Evolutionary conservation across 805 yeast species (phyloP).

Genomic region (Saccharomycopsis fodiens): DNA sequence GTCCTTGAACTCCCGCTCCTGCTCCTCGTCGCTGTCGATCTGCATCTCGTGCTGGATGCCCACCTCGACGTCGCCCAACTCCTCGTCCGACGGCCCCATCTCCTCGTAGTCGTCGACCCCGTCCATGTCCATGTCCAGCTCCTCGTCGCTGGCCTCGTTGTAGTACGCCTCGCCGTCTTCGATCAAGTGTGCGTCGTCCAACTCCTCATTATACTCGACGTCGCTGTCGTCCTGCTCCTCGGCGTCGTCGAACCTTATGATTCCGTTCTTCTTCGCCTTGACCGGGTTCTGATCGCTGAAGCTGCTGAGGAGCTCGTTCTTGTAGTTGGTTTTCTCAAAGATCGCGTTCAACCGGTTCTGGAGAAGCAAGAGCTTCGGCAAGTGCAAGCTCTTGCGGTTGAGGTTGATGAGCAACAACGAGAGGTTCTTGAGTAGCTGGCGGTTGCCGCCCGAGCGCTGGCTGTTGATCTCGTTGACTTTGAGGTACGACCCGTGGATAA

Average conservation of each 20-base stretch:
- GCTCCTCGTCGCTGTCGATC: slow-evolving; percentile 25
- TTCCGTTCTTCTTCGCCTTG: slow-evolving; percentile 27
- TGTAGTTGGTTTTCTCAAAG: slow-evolving; percentile 42
- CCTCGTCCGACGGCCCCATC: slow-evolving; percentile 15
- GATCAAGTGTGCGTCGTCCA: slow-evolving; percentile 39
- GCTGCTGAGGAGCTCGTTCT: slow-evolving; percentile 41
- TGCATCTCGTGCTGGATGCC: slow-evolving; percentile 21
- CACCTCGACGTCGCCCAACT: slow-evolving; percentile 20
- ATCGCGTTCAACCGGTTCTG: slow-evolving; percentile 77
- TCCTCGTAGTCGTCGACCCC: slow-evolving; percentile 30
- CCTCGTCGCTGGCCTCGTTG: slow-evolving; percentile 30
- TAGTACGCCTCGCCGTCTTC: slow-evolving; percentile 42
- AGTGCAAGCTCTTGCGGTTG: slow-evolving; percentile 52
- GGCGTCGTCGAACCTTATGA: slow-evolving; percentile 25
- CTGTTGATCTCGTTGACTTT: slow-evolving; percentile 41
- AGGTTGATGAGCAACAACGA: slow-evolving; percentile 50
- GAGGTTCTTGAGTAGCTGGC: slow-evolving; percentile 42
- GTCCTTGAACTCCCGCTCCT: slow-evolving; percentile 24
- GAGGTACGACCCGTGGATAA: slow-evolving; percentile 71
- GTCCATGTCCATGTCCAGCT: slow-evolving; percentile 27
- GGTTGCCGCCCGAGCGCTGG: slow-evolving; percentile 32
- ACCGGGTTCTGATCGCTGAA: slow-evolving; percentile 23
- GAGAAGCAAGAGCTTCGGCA: slow-evolving; percentile 68
- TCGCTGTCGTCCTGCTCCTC: slow-evolving; percentile 33
- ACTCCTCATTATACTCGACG: slow-evolving; percentile 68